phyloP scores from a whole-genome alignment of 352 stramenopile species.

The Phytophthora colocasiae region DNA sequence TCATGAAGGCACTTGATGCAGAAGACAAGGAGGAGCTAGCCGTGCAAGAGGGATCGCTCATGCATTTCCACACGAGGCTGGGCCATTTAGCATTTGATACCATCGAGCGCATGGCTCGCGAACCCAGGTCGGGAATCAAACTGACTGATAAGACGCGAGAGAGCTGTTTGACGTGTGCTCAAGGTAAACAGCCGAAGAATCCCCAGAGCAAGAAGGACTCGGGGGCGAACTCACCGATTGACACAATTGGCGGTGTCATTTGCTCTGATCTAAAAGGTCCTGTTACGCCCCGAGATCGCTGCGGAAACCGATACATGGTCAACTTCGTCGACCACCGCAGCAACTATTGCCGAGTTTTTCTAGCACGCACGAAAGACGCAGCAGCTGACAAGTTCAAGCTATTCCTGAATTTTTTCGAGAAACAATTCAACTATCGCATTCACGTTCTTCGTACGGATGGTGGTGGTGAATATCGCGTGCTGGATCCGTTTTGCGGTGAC shows the following conservation, averaged over 20 bases:
- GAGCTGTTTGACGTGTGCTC: constrained; percentile 20
- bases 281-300: too few relatives aligned
- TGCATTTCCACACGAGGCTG: constrained; percentile 23
- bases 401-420: too few relatives aligned
- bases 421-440: too few relatives aligned
- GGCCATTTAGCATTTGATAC: constrained; percentile 22
- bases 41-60: constrained; percentile 5
- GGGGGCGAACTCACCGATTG: constrained; percentile 20
- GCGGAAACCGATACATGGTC: too few relatives aligned
- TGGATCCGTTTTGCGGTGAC: too few relatives aligned
- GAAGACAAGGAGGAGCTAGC: background rate
- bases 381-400: too few relatives aligned
- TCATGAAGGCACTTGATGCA: background rate
- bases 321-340: too few relatives aligned
- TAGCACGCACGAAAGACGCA: too few relatives aligned
- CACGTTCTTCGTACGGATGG: too few relatives aligned
- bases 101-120: constrained; percentile 9
- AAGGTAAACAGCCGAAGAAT: constrained; percentile 31
- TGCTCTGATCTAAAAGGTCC: too few relatives aligned
- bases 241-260: background rate
- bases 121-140: constrained; percentile 11
- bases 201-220: constrained; percentile 17
- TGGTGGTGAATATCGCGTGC: too few relatives aligned
- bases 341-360: too few relatives aligned
- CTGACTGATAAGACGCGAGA: constrained; percentile 7